phyloP scores from a whole-genome alignment of 116 monocot genomes.

The Zostera marina region DNA sequence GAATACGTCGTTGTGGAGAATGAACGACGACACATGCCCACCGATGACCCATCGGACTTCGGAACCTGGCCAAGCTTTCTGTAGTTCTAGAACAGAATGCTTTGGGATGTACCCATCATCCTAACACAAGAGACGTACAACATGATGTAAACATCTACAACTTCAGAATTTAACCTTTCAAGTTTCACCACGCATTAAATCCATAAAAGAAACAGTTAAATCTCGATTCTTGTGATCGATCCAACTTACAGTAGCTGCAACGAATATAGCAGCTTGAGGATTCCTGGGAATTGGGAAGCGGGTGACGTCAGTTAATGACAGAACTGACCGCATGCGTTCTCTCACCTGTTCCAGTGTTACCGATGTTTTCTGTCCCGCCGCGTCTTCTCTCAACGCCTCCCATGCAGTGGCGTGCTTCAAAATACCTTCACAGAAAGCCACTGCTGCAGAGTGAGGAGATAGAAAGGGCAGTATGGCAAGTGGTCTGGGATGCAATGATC shows the following conservation, averaged over 20 bases:
- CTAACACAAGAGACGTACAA: slow-evolving; percentile 16
- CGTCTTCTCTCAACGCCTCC: slow-evolving; percentile 85
- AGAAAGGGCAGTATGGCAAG: slow-evolving; percentile 87
- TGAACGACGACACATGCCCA: slow-evolving; percentile 88
- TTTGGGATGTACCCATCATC: slow-evolving; percentile 95
- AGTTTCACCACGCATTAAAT: neutral
- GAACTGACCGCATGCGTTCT: slow-evolving; percentile 64
- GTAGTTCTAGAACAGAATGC: slow-evolving; percentile 83
- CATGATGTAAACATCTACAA: too few species aligned
- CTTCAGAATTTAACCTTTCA: neutral
- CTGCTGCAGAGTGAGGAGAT: slow-evolving; percentile 90
- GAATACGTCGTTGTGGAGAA: slow-evolving; percentile 85
- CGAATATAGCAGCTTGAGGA: slow-evolving; percentile 79
- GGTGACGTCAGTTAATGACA: slow-evolving; percentile 88
- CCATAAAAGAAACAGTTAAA: neutral
- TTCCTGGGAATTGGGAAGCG: slow-evolving; percentile 87
- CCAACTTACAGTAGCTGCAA: slow-evolving; percentile 74
- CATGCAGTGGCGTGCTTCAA: slow-evolving; percentile 83
- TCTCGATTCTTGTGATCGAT: neutral
- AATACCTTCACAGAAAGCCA: slow-evolving; percentile 91
- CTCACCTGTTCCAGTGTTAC: slow-evolving; percentile 84
- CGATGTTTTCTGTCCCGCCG: slow-evolving; percentile 42
- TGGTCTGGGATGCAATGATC: slow-evolving; percentile 82
- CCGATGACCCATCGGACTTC: slow-evolving; percentile 96
- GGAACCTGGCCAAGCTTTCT: slow-evolving; percentile 91